phyloP scores from a whole-genome alignment of 2,329 filamentous ascomycete species.

The Gnomoniopsis smithogilvyi region DNA sequence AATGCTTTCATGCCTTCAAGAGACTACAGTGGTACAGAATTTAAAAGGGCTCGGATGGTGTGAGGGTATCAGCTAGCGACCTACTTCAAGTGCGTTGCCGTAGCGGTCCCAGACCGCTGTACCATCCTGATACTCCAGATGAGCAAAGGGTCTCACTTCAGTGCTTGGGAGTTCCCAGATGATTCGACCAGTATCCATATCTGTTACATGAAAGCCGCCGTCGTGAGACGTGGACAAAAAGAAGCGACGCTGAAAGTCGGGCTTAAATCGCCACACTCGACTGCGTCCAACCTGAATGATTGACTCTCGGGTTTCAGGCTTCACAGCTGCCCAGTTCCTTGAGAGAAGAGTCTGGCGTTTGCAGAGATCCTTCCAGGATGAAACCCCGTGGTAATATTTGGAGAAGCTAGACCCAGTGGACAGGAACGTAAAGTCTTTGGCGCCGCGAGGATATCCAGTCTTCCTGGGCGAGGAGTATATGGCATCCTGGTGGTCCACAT shows the following conservation, averaged over 20 bases:
- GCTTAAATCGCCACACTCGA: conserved; percentile 41
- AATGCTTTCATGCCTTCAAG: no score
- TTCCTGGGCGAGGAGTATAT: conserved; percentile 19
- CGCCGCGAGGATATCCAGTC: background rate
- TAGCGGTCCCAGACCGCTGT: conserved; percentile 41
- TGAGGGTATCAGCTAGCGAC: background rate
- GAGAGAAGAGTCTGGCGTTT: conserved; percentile 35
- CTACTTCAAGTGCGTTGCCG: conserved; percentile 37
- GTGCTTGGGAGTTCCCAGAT: conserved; percentile 32
- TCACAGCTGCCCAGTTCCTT: conserved; percentile 33
- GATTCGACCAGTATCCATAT: conserved; percentile 39
- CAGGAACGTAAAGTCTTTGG: conserved; percentile 8
- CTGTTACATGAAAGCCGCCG: conserved; percentile 42
- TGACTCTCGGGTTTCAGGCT: conserved; percentile 33
- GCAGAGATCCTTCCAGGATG: conserved; percentile 42
- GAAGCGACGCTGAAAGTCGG: conserved; percentile 43
- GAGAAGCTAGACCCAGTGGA: conserved; percentile 25
- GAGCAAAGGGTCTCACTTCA: conserved; percentile 38
- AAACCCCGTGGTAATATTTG: conserved; percentile 29
- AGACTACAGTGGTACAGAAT: background rate
- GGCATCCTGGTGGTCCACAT: conserved; percentile 18
- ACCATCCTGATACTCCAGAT: conserved; percentile 44
- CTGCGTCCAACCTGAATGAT: conserved; percentile 37
- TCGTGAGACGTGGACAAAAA: conserved; percentile 41
- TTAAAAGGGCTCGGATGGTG: background rate